Base-by-base conservation (phyloP, 139 green algal genomes). In the Pleodorina starrii region DNA sequence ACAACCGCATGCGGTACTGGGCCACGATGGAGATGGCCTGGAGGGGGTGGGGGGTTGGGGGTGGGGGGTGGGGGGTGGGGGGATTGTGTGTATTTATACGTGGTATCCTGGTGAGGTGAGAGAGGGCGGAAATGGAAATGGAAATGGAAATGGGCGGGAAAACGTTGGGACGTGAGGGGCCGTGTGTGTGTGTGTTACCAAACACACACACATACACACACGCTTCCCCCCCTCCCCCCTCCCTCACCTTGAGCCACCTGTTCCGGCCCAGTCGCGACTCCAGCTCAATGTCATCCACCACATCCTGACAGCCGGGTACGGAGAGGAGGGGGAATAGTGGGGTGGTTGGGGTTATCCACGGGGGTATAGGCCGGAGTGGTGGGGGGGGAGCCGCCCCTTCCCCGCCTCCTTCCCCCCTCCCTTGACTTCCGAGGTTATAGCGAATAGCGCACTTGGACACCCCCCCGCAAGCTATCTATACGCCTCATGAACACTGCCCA, bases 221-320 rank as follows among this genome's bases (percentile, higher is more conserved):
- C 54, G 29, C 5, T 66, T 66, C 54, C 6, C 2, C 54, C 54
- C 25, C 54, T 40, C 63, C 12, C 63, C 14, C 40, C 0, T 1
- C 21, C 42, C 72, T 72, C 40, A 43, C 77, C 87, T 83, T 87
- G 87, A 91, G 68, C 69, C 80, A 91, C 14, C 38, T 51, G 78
- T 42, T 88, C 25, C 48, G 2, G 6, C 6, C 74, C 2, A 88
- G 63, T 66, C 38, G 21, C 7, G 87, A 57, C 36, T 82, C 59
- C 38, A 91, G 50, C 48, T 89, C 76, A 35, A 91, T 91, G 78
- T 91, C 87, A 25, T 89, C 68, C 29, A 91, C 87, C 40, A 91
- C 82, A n/a, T 89, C 82, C 87, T 91, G 75, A n/a, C 1, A n/a
- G 35, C 60, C 1, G 35, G 32, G 76, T 17, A 43, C 42, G 44